These are phyloP conservation scores for Candida methanosorbosa DNA, from an alignment of 805 yeast genomes.

Conservation along the genomic window DNA sequence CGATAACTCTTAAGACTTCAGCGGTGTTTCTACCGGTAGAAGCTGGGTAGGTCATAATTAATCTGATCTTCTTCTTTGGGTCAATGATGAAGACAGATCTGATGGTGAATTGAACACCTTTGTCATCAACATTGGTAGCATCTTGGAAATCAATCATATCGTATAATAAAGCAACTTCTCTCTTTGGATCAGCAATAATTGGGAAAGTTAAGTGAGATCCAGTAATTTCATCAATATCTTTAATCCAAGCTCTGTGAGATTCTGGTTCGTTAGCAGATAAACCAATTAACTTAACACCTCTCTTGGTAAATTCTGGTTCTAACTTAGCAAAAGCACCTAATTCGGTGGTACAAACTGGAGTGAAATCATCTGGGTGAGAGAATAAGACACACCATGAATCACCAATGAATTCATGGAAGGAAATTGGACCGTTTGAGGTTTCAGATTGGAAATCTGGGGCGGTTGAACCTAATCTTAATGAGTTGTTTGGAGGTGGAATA, in stretches of 20 bases:
- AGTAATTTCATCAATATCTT: conserved; percentile 61
- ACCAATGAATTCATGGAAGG: conserved; percentile 56
- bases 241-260: conserved; percentile 60
- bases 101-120: conserved; percentile 58
- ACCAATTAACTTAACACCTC: conserved; percentile 61
- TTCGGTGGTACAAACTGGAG: conserved; percentile 76
- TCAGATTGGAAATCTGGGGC: conserved; percentile 65
- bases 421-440: conserved; percentile 53
- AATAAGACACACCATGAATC: conserved; percentile 59
- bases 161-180: conserved; percentile 51
- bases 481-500: conserved; percentile 29
- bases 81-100: conserved; percentile 68
- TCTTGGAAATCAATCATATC: conserved; percentile 71
- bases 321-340: conserved; percentile 67
- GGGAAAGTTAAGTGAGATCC: conserved; percentile 55
- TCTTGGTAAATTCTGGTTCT: conserved; percentile 58
- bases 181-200: conserved; percentile 56
- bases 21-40: conserved; percentile 72
- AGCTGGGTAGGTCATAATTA: conserved; percentile 62
- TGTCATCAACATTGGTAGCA: conserved; percentile 55
- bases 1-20: conserved; percentile 62
- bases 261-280: conserved; percentile 56
- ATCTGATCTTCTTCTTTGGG: conserved; percentile 54
- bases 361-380: conserved; percentile 73
- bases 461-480: conserved; percentile 45